phyloP scores from a whole-genome alignment of 2,329 filamentous ascomycete species.

The Diaporthe aspalathi region DNA sequence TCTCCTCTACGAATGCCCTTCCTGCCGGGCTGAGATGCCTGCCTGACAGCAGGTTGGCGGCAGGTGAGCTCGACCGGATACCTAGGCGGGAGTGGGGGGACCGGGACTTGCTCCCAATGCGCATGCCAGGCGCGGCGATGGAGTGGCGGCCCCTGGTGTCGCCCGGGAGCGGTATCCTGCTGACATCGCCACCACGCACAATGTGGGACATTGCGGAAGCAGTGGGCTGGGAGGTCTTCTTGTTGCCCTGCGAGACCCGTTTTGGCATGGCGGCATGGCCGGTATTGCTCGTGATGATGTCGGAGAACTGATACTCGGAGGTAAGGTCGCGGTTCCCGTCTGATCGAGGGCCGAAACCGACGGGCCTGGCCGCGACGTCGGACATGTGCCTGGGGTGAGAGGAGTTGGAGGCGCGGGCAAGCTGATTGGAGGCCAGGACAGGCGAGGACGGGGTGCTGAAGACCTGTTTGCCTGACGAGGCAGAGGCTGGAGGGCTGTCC shows the following conservation, averaged over 20 bases:
- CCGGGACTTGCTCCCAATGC: slow-evolving; percentile 60
- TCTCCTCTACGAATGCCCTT: slow-evolving; percentile 65
- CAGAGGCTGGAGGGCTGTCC: slow-evolving; percentile 54
- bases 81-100: slow-evolving; percentile 65
- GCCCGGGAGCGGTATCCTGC: slow-evolving; percentile 61
- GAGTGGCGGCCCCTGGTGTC: slow-evolving; percentile 56
- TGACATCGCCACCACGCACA: slow-evolving; percentile 63
- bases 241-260: slow-evolving; percentile 60
- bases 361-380: slow-evolving; percentile 62
- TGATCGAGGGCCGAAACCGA: slow-evolving; percentile 58
- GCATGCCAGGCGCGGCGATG: slow-evolving; percentile 47
- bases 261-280: slow-evolving; percentile 61
- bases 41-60: slow-evolving; percentile 47
- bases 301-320: slow-evolving; percentile 70
- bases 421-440: slow-evolving; percentile 52
- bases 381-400: slow-evolving; percentile 65
- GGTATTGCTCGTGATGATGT: slow-evolving; percentile 65
- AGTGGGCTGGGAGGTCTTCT: slow-evolving; percentile 45
- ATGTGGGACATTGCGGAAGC: slow-evolving; percentile 63
- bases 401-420: slow-evolving; percentile 45
- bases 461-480: slow-evolving; percentile 58
- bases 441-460: slow-evolving; percentile 61
- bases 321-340: slow-evolving; percentile 55
- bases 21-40: slow-evolving; percentile 54
- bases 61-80: slow-evolving; percentile 61